Percentiles rank a stretch among this genome's conserved stretches.
Conservation (phyloP, 768 basidiomycete species). For the Leccinum barrowsii region DNA sequence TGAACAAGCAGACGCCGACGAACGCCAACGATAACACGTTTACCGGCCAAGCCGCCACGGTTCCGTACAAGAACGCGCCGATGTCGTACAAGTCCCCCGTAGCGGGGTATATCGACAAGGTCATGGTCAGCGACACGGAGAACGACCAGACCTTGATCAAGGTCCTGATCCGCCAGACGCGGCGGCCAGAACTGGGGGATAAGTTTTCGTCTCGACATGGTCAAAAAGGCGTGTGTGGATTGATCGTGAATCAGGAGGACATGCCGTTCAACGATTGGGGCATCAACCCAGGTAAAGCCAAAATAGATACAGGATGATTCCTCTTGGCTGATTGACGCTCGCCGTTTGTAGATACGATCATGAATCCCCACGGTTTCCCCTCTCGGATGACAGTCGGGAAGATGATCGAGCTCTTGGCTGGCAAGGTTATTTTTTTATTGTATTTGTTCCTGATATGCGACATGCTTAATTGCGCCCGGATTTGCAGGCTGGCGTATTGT, state of each 20-base stretch:
- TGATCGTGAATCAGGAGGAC: conserved; percentile 98
- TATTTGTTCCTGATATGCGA: neutral
- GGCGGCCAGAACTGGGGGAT: conserved; percentile 94
- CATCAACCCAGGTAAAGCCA: conserved; percentile 69
- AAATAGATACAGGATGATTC: neutral
- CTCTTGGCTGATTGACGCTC: conserved; percentile 11
- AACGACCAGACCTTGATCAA: conserved; percentile 97
- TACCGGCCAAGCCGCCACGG: conserved; percentile 76
- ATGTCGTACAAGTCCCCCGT: conserved; percentile 93
- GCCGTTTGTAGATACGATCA: conserved; percentile 81
- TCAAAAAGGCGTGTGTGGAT: conserved; percentile 97
- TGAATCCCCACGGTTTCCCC: conserved; percentile 99
- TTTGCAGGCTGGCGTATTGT: conserved; percentile 80
- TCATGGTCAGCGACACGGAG: conserved; percentile 95
- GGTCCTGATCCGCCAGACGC: conserved; percentile 93
- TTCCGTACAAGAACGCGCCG: conserved; percentile 88
- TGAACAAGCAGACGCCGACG: conserved; percentile 95
- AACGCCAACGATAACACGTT: conserved; percentile 92
- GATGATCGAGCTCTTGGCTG: conserved; percentile 97
- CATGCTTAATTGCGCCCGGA: neutral
- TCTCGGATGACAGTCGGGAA: conserved; percentile 99
- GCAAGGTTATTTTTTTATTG: conserved; percentile 57
- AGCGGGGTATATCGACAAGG: conserved; percentile 94
- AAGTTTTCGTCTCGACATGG: conserved; percentile 98
- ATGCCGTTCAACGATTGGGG: conserved; percentile 99